A percentile compares a stretch with the other conserved stretches of the same genome.
These are phyloP conservation scores for Penicillium nordicum DNA, from an alignment of 2,329 filamentous ascomycete species.

Conservation along the genomic window DNA sequence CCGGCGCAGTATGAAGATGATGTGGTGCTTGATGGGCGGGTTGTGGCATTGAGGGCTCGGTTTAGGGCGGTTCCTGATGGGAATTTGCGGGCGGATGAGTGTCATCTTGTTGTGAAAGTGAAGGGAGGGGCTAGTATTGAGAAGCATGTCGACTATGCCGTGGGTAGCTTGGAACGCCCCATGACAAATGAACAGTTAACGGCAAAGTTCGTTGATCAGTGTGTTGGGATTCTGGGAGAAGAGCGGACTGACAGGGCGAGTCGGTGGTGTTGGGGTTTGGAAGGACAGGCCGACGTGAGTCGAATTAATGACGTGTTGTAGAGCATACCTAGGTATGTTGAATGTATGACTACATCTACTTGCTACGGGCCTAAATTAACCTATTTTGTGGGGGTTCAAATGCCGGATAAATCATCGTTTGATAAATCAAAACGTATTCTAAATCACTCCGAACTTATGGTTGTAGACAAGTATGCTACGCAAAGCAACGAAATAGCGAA, in stretches of 20 bases:
- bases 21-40: conserved; percentile 43
- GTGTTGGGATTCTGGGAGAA: conserved; percentile 41
- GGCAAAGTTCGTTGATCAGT: conserved; percentile 52
- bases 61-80: conserved; percentile 46
- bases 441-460: conserved; percentile 23
- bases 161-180: conserved; percentile 50
- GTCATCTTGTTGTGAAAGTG: conserved; percentile 39
- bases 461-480: conserved; percentile 28
- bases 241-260: conserved; percentile 36
- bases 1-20: conserved; percentile 51
- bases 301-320: conserved; percentile 4
- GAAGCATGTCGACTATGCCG: conserved; percentile 50
- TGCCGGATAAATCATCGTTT: not conserved
- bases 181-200: conserved; percentile 47
- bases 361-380: too few species aligned
- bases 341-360: not conserved
- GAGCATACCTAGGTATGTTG: not conserved
- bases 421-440: conserved; percentile 14
- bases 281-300: conserved; percentile 3
- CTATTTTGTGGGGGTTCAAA: not conserved
- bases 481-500: conserved; percentile 21
- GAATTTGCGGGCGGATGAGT: conserved; percentile 43
- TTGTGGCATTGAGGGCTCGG: conserved; percentile 45
- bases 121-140: conserved; percentile 32
- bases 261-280: conserved; percentile 31